These are phyloP conservation scores for Metroxylon sagu DNA, from an alignment of 176 grass and related monocot genomes.

Conservation along the genomic window DNA sequence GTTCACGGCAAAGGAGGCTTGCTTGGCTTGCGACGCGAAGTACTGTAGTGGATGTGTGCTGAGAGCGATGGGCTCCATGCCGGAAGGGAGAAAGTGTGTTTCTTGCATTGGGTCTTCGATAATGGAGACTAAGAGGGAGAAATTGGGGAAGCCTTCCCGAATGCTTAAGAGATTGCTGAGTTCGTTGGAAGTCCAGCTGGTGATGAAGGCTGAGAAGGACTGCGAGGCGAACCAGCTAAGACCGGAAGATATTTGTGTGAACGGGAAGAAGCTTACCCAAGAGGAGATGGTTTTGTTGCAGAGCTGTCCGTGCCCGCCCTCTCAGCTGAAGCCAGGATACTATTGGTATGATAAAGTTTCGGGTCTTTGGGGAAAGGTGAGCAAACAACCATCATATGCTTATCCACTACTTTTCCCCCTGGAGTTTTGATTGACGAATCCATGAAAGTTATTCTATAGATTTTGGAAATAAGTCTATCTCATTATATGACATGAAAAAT, in stretches of 20 bases:
- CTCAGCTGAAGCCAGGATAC: constrained; percentile 56
- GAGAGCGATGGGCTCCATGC: constrained; percentile 89
- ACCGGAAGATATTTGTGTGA: constrained; percentile 67
- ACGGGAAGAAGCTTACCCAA: constrained; percentile 39
- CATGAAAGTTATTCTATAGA: no score
- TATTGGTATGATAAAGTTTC: constrained; percentile 99
- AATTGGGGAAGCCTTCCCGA: constrained; percentile 50
- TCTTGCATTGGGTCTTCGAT: constrained; percentile 63
- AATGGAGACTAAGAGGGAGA: constrained; percentile 45
- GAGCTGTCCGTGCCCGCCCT: constrained; percentile 47
- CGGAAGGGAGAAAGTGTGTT: constrained; percentile 71
- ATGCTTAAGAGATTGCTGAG: constrained; percentile 69
- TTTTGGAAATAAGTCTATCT: no score
- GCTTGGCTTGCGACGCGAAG: constrained; percentile 61
- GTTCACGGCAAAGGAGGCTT: constrained; percentile 61
- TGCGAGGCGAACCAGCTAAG: constrained; percentile 61
- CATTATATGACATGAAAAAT: no score
- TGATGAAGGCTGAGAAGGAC: constrained; percentile 70
- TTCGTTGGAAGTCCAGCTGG: constrained; percentile 50
- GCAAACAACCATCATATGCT: background rate
- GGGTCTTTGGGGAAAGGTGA: constrained; percentile 96
- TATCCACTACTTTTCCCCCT: background rate
- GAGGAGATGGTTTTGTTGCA: constrained; percentile 67
- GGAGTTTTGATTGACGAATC: constrained; percentile 17
- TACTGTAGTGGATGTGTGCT: constrained; percentile 66